A percentile compares a stretch with the other conserved stretches of the same genome.
Evolutionary conservation across 176 grass and related monocot genomes (phyloP).

Genomic region (Rhynchospora tenuis): DNA sequence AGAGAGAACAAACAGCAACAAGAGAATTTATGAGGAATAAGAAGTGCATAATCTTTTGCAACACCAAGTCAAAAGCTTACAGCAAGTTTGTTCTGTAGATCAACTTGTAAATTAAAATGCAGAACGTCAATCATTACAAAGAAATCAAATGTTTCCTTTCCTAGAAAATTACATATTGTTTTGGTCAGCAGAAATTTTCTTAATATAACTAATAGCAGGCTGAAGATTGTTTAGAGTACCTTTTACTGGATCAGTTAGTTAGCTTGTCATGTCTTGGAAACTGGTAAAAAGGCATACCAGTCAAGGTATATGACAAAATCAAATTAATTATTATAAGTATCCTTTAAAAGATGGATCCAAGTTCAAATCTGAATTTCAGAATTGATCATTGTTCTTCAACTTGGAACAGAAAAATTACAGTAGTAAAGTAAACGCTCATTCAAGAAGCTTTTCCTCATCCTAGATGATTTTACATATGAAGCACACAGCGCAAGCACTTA

Average conservation of each 20-base stretch:
- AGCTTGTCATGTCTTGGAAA: background rate
- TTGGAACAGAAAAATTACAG: background rate
- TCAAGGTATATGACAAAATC: background rate
- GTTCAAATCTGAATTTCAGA: background rate
- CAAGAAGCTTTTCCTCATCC: slow-evolving; percentile 11
- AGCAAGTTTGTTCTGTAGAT: slow-evolving; percentile 18
- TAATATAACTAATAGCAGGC: background rate
- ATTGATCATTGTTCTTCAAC: background rate
- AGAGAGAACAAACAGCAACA: slow-evolving; percentile 34
- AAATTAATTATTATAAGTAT: background rate
- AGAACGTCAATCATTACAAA: slow-evolving; percentile 26
- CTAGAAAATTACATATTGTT: background rate
- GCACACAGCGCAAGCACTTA: slow-evolving; percentile 81
- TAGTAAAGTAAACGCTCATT: background rate
- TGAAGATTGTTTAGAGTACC: slow-evolving; percentile 1
- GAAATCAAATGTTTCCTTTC: slow-evolving; percentile 17
- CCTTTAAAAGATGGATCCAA: background rate
- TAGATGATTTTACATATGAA: slow-evolving; percentile 61
- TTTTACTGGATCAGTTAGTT: background rate
- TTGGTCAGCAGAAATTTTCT: slow-evolving; percentile 1
- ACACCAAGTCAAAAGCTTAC: slow-evolving; percentile 10
- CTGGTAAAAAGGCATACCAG: background rate
- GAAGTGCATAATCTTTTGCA: slow-evolving; percentile 7
- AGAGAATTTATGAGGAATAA: slow-evolving; percentile 15
- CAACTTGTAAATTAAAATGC: slow-evolving; percentile 19